These are phyloP conservation scores for Apiotrichum siamense DNA, from an alignment of 1,284 basidiomycete genomes.

Conservation along the genomic window DNA sequence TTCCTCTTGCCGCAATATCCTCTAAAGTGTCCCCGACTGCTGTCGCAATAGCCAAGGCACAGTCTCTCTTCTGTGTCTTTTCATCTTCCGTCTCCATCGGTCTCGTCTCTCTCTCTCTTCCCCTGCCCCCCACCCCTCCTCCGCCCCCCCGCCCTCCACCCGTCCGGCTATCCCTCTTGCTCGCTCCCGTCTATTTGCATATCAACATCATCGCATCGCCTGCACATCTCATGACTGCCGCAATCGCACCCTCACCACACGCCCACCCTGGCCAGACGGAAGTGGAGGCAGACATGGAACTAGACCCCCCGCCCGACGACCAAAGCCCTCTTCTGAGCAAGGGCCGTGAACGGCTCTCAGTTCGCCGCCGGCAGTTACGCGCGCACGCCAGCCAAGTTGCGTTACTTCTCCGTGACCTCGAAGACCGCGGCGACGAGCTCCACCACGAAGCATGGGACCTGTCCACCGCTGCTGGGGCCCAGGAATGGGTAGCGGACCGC, in stretches of 20 bases:
- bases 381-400: constrained; percentile 26
- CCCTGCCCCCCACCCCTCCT: no score
- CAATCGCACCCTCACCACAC: neutral
- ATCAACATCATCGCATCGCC: neutral
- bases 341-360: neutral
- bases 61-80: no score
- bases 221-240: neutral
- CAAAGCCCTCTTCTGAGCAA: neutral
- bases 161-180: no score
- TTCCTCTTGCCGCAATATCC: no score
- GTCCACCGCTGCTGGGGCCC: constrained; percentile 25
- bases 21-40: no score
- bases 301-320: neutral
- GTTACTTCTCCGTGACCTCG: constrained; percentile 28
- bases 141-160: no score
- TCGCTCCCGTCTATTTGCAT: no score
- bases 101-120: no score
- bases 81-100: no score
- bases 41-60: no score
- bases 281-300: neutral
- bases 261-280: neutral
- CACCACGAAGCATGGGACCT: constrained; percentile 39
- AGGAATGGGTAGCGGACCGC: constrained; percentile 37
- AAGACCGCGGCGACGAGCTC: constrained; percentile 34
- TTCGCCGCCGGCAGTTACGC: constrained; percentile 24